phyloP scores from a whole-genome alignment of 2,329 filamentous ascomycete genomes.

The Ascochyta lentis region DNA sequence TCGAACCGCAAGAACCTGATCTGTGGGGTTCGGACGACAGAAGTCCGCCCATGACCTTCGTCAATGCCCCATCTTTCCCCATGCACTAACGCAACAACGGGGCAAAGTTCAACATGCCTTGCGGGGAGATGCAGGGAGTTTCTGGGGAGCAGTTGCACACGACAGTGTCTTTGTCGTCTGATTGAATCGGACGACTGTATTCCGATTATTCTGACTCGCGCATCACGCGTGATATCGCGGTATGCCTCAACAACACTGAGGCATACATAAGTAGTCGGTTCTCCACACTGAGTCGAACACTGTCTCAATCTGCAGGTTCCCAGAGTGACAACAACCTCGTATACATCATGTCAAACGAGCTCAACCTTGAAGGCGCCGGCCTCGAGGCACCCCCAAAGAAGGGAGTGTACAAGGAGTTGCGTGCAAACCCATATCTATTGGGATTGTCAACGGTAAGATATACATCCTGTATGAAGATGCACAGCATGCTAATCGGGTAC shows the following conservation, averaged over 20 bases:
- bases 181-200: slow-evolving; percentile 25
- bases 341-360: slow-evolving; percentile 13
- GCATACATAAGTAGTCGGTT: slow-evolving; percentile 9
- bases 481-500: background rate
- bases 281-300: background rate
- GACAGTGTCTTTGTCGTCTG: slow-evolving; percentile 10
- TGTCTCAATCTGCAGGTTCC: background rate
- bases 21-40: slow-evolving; percentile 30
- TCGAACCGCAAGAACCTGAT: background rate
- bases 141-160: background rate
- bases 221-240: background rate
- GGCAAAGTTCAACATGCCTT: slow-evolving; percentile 10
- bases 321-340: background rate
- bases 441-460: slow-evolving; percentile 24
- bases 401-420: slow-evolving; percentile 28
- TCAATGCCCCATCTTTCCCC: slow-evolving; percentile 13
- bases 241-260: background rate
- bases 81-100: slow-evolving; percentile 10
- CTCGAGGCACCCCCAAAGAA: slow-evolving; percentile 17
- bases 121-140: slow-evolving; percentile 11
- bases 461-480: background rate
- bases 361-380: slow-evolving; percentile 8
- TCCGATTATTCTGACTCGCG: slow-evolving; percentile 22
- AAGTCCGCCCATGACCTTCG: slow-evolving; percentile 20
- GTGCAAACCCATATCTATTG: slow-evolving; percentile 30